These are phyloP conservation scores for Lachnellula occidentalis DNA, from an alignment of 2,329 filamentous ascomycete species.

Conservation along the genomic window DNA sequence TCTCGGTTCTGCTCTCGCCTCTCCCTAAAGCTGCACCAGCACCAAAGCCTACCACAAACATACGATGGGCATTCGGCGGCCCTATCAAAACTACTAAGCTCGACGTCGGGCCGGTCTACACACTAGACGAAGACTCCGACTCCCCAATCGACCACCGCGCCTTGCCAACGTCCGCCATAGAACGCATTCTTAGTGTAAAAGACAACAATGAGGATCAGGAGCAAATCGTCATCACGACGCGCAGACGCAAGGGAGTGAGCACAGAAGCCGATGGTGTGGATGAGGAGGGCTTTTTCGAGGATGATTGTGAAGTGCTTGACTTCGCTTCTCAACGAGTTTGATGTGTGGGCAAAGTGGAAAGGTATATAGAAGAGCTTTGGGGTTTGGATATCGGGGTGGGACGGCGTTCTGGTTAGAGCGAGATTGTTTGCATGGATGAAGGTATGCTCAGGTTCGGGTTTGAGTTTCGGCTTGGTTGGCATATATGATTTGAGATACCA, in stretches of 20 bases:
- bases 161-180: slow-evolving; percentile 58
- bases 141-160: slow-evolving; percentile 46
- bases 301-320: slow-evolving; percentile 86
- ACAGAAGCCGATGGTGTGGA: slow-evolving; percentile 48
- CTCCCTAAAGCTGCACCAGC: slow-evolving; percentile 8
- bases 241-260: slow-evolving; percentile 57
- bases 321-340: slow-evolving; percentile 69
- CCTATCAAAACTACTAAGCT: slow-evolving; percentile 45
- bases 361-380: neutral
- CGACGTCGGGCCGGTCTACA: slow-evolving; percentile 43
- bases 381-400: neutral
- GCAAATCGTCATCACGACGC: slow-evolving; percentile 77
- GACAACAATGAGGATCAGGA: slow-evolving; percentile 50
- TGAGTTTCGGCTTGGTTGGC: neutral
- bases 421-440: neutral
- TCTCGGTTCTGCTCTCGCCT: slow-evolving; percentile 25
- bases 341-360: slow-evolving; percentile 3
- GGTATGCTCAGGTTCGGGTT: neutral
- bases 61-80: slow-evolving; percentile 57
- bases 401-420: neutral
- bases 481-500: neutral
- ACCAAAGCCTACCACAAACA: slow-evolving; percentile 5
- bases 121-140: slow-evolving; percentile 49
- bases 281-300: slow-evolving; percentile 79
- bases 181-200: slow-evolving; percentile 52